Base-by-base conservation (phyloP, 139 green algal species). In the Chlamydomonas sphaeroides region DNA sequence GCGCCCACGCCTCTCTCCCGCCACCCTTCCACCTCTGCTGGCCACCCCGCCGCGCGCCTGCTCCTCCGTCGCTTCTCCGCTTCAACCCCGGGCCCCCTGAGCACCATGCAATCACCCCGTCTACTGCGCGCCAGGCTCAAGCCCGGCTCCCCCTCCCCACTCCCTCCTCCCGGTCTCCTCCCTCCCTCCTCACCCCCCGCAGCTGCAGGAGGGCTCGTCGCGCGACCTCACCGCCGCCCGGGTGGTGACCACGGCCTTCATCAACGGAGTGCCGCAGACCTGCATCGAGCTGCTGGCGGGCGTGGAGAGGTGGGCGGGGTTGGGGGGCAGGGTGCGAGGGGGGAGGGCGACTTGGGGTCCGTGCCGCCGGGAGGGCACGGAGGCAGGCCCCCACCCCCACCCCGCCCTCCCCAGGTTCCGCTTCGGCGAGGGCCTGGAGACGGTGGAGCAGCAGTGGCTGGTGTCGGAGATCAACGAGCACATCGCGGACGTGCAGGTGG, bases 381-480 rank as follows among this genome's bases (percentile, higher is more conserved):
- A 30, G 20, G 10, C 18, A 35, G 28, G 26, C 57, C 25, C 57
- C 32, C 62, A 25, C 32, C 32, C 32, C 32, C 32, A 6, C 62
- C 32, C 5, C 32, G 32, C 8, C 32, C 11, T 2, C 36, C 56
- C 88, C 71, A 86, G 63, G 81, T 66, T 66, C 83, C 83, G 88
- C 18, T 87, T 97, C 80, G 94, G 91, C 3, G 95, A 96, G 80
- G 90, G 90, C 0, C 83, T 98, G 51, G 86, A 90, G 30, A 56
- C 79, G 15, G 51, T 71, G 21, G 95, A 98, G 91, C 94, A 98
- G 88, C 85, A 94, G 76, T 98, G 94, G 93, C 88, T 98, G 68
- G 91, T 90, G 41, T n/a, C 56, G 25, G 87, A 93, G 69, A 95
- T 98, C 88, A 97, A 97, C 77, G 66, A 71, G 11, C 80, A 92